Evolutionary conservation across 2,329 filamentous ascomycete genomes (phyloP).

Genomic region (Fusarium sp.): DNA sequence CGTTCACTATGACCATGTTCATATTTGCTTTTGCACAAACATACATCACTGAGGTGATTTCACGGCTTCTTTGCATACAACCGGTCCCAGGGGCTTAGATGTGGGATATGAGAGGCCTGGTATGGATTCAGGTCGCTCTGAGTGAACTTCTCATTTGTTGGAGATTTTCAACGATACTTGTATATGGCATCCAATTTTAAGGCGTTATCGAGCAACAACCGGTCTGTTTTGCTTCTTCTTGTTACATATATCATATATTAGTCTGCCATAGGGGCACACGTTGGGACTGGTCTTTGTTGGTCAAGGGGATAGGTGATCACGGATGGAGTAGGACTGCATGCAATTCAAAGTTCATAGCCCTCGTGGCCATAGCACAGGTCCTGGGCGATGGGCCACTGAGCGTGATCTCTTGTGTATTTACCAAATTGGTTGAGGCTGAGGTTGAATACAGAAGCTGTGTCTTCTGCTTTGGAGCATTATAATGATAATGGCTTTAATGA

Average conservation of each 20-base stretch:
- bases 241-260: conserved; percentile 18
- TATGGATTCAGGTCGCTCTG: conserved; percentile 21
- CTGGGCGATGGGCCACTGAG: conserved; percentile 26
- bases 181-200: conserved; percentile 21
- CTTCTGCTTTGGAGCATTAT: conserved; percentile 26
- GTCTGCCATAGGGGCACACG: conserved; percentile 2
- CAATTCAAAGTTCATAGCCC: conserved; percentile 19
- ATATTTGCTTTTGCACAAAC: conserved; percentile 30
- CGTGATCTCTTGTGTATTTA: conserved; percentile 35
- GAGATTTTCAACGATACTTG: conserved; percentile 22
- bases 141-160: conserved; percentile 30
- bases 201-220: conserved; percentile 37
- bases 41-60: conserved; percentile 28
- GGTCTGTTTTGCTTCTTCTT: conserved; percentile 20
- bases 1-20: conserved; percentile 15
- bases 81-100: conserved; percentile 3
- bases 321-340: conserved; percentile 23
- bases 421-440: conserved; percentile 31
- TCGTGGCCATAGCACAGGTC: conserved; percentile 4
- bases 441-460: conserved; percentile 38
- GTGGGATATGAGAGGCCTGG: conserved; percentile 6
- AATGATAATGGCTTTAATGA: conserved; percentile 31
- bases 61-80: conserved; percentile 15
- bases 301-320: conserved; percentile 3
- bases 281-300: conserved; percentile 7